Evolutionary conservation across 1,284 basidiomycete genomes (phyloP), one percentile per base, ranked within the genome.

Genomic region (Apiotrichum brassicae): DNA sequence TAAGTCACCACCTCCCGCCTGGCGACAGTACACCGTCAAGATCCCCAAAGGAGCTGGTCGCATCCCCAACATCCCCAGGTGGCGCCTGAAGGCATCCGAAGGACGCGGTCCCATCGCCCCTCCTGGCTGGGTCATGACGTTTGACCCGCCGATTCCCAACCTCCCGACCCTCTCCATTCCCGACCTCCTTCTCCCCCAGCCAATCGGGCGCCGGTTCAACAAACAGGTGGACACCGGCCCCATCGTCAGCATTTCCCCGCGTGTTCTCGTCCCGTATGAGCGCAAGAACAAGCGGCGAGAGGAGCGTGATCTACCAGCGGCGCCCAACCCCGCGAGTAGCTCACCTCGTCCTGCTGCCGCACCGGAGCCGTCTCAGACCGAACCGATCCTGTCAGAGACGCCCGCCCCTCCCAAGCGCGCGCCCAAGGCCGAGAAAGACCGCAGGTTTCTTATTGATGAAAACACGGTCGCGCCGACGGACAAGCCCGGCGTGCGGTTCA

Each of bases 71-170:
- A 57, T 63, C 13, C 52, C 62, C 20, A 45, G 49, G 6, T 46
- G 37, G 25, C 61, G 57, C 12, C 45, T 53, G n/a, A 44, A 44
- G 24, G 48, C 46, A 18, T 51, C 53, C 16, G 58, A 65, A 19
- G 47, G 39, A 6, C 46, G 51, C 6, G 40, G 46, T 18, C 19
- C 48, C 2, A 30, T 36, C 8, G 73, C 71, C n/a, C 66, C 80
- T 8, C 79, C 80, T 35, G 79, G 82, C 65, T 86, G 89, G 57
- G 77, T 82, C 14, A 75, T 87, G 50, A 83, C 85, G 4, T 89
- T 85, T 74, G 79, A 82, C 24, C 87, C 88, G 24, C 84, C 85
- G 7, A 76, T 87, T 8, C 79, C 81, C 51, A 80, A 80, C 34
- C 82, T 86, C 76, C 37, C 49, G 2, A 77, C 75, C 23, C 75